Conservation (phyloP, 768 basidiomycete genomes). For the Boletellus ananas region DNA sequence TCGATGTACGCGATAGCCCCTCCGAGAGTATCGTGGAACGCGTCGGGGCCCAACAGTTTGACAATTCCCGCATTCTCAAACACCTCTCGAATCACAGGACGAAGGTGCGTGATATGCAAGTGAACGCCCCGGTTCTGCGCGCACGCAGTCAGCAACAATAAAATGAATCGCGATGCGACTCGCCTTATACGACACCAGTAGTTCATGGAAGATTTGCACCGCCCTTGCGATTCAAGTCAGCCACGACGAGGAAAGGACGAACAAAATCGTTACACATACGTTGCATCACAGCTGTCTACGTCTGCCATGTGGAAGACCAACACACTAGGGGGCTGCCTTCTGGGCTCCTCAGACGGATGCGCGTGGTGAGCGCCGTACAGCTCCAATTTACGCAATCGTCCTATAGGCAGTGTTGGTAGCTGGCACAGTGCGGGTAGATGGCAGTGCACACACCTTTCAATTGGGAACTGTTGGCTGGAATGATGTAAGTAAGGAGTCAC, state of each 20-base stretch:
- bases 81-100: conserved; percentile 30
- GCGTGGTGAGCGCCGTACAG: conserved; percentile 74
- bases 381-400: conserved; percentile 79
- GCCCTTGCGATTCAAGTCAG: conserved; percentile 46
- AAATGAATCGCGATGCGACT: background rate
- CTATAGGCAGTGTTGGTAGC: conserved; percentile 34
- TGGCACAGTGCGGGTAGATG: background rate
- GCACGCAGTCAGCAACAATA: background rate
- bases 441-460: conserved; percentile 57
- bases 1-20: conserved; percentile 41
- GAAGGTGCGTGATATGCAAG: conserved; percentile 47
- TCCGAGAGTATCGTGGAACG: conserved; percentile 42
- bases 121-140: conserved; percentile 41
- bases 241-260: background rate
- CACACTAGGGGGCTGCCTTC: conserved; percentile 66
- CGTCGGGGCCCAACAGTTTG: conserved; percentile 39
- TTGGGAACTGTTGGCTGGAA: conserved; percentile 86
- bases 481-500: conserved; percentile 1
- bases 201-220: conserved; percentile 77
- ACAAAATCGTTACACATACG: conserved; percentile 48
- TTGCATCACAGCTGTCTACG: conserved; percentile 87
- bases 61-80: conserved; percentile 46
- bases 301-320: conserved; percentile 94
- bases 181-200: conserved; percentile 76
- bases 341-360: conserved; percentile 88